Evolutionary conservation across 73 alveolate species (phyloP), one percentile per base, ranked within the genome.

Genomic region (Tetrahymena elliotti): DNA sequence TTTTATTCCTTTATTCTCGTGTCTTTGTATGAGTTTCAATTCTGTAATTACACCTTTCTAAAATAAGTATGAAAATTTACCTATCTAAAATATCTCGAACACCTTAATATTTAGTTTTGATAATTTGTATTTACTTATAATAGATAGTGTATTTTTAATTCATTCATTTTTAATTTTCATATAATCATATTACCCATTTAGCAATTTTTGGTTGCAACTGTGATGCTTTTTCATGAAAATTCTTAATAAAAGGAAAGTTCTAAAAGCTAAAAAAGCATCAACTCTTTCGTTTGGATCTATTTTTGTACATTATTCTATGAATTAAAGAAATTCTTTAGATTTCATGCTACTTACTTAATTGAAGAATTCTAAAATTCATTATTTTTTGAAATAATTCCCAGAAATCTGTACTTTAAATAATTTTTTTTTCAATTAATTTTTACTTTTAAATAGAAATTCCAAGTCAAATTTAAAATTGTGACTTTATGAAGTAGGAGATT

Each of bases 261-360:
- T 47, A 97, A 93, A 31, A 98, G 97, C 92, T 97, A 96, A n/a
- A 96, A 96, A 37, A 97, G n/a, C 96, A 39, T 98, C 94, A 8
- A 96, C 98, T 97, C 99, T 98, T 83, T 97, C 98, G 34, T 97
- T 96, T 12, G 99, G 99, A 52, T 96, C 98, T 93, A 97, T 97
- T 93, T 96, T 93, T 4, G 98, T 94, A 94, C 99, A 96, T 95
- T 84, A 93, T 35, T 94, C 39, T 31, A 52, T 83, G 4, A 83
- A 18, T 8, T 37, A 37, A 12, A 7, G 24, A 16, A 35, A 36
- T 82, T 83, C 96, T 94, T 83, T 52, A 36, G 38, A 0, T 83
- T 97, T n/a, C 98, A 95, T 95, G 98, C 98, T n/a, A n/a, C n/a
- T n/a, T 97, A 97, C 99, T 93, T 96, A 93, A 54, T 98, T 96